A percentile compares a stretch with the other conserved stretches of the same genome.
These are phyloP conservation scores for Neoboletus brunneissimus DNA, from an alignment of 768 basidiomycete genomes.

Conservation along the genomic window DNA sequence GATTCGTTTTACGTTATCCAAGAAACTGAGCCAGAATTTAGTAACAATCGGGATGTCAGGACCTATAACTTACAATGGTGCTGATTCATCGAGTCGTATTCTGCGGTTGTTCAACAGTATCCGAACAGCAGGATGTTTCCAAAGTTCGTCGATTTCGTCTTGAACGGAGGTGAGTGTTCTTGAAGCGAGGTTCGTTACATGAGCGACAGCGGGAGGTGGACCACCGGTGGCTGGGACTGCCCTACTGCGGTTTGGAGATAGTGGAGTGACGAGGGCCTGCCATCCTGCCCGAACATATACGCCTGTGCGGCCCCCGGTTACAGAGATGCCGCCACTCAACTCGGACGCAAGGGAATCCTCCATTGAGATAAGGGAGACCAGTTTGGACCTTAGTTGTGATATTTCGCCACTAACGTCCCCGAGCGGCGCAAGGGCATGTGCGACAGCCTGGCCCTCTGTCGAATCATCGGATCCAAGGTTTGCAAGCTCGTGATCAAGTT, in stretches of 20 bases:
- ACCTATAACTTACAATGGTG: constrained; percentile 56
- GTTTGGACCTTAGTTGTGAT: constrained; percentile 47
- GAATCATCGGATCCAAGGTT: constrained; percentile 28
- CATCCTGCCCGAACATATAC: constrained; percentile 71
- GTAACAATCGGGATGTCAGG: not conserved
- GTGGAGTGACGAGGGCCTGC: constrained; percentile 55
- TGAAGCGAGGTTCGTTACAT: constrained; percentile 52
- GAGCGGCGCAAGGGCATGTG: constrained; percentile 31
- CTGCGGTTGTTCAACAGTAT: constrained; percentile 54
- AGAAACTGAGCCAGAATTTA: constrained; percentile 48
- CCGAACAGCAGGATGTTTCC: constrained; percentile 67
- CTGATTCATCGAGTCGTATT: constrained; percentile 71
- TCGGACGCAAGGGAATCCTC: constrained; percentile 69
- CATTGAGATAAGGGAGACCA: constrained; percentile 63
- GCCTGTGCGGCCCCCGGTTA: constrained; percentile 57
- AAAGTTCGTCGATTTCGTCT: constrained; percentile 59
- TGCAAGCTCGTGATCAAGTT: constrained; percentile 59
- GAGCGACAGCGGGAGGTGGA: constrained; percentile 31
- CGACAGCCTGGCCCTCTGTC: constrained; percentile 31
- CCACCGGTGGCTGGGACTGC: constrained; percentile 37
- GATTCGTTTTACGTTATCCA: constrained; percentile 63
- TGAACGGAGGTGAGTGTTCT: constrained; percentile 49
- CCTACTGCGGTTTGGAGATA: constrained; percentile 41
- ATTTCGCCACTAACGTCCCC: constrained; percentile 45
- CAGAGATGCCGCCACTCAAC: constrained; percentile 60